Evolutionary conservation across 2,329 filamentous ascomycete species (phyloP).

Genomic region (Zalaria sp.): DNA sequence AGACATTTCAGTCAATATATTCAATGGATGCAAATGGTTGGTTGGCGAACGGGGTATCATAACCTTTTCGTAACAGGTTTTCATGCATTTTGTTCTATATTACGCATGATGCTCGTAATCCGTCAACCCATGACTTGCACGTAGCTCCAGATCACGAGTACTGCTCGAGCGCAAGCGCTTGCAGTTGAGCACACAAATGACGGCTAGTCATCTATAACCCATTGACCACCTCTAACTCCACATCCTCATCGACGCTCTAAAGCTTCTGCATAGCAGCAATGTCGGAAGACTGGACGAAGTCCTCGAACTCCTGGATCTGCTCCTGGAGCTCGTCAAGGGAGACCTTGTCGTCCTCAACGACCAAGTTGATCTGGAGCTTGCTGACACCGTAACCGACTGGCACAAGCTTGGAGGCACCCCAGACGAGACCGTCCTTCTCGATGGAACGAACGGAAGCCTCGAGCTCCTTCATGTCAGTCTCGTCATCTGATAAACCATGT

Average conservation of each 20-base stretch:
- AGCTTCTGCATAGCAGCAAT: constrained; percentile 85
- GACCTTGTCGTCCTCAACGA: constrained; percentile 95
- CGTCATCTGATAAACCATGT: constrained; percentile 49
- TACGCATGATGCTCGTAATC: neutral
- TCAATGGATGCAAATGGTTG: too few species aligned
- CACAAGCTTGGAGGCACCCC: constrained; percentile 84
- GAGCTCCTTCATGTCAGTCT: constrained; percentile 78
- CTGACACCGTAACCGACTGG: constrained; percentile 94
- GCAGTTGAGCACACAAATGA: too few species aligned
- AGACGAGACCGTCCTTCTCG: constrained; percentile 86
- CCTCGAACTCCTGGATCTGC: constrained; percentile 74
- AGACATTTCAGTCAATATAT: too few species aligned
- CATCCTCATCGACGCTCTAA: constrained; percentile 34
- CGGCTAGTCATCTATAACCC: too few species aligned
- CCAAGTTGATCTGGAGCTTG: constrained; percentile 98
- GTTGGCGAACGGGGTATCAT: too few species aligned
- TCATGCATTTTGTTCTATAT: neutral
- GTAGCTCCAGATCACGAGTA: too few species aligned
- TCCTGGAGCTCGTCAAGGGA: constrained; percentile 77
- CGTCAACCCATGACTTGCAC: neutral
- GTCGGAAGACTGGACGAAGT: constrained; percentile 92
- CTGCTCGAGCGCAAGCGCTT: too few species aligned
- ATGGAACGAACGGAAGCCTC: constrained; percentile 71
- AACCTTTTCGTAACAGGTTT: neutral
- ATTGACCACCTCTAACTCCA: too few species aligned